Percentiles rank a stretch among this genome's conserved stretches.
Conservation (phyloP, 2,329 filamentous ascomycete genomes). For the Trichoderma brevicompactum region DNA sequence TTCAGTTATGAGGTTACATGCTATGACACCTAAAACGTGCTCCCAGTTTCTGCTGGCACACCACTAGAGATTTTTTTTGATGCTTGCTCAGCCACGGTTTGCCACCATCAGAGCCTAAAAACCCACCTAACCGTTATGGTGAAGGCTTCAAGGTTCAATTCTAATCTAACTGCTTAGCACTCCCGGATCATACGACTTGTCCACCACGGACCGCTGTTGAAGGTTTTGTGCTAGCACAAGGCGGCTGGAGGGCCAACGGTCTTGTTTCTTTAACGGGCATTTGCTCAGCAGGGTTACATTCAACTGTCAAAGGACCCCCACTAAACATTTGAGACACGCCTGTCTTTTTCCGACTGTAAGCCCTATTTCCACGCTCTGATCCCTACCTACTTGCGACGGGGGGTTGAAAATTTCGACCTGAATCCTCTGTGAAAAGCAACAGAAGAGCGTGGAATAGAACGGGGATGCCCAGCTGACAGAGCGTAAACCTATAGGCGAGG, state of each 20-base stretch:
- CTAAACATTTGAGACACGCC: neutral
- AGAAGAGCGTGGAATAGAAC: no score
- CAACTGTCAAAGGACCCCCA: conserved; percentile 4
- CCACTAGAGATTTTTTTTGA: neutral
- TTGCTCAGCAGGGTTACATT: neutral
- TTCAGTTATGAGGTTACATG: no score
- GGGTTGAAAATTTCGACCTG: no score
- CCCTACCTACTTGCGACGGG: neutral
- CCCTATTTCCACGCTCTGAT: neutral
- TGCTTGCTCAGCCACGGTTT: conserved; percentile 19
- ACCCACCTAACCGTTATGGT: neutral
- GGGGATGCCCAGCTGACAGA: no score
- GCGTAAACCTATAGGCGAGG: no score
- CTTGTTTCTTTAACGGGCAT: neutral
- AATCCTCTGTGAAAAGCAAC: no score
- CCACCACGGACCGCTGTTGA: neutral
- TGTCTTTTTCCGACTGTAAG: neutral
- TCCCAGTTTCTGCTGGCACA: neutral
- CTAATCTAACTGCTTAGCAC: neutral
- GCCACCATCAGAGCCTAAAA: conserved; percentile 8
- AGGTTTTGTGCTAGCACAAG: neutral
- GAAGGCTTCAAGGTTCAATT: neutral
- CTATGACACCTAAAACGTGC: no score
- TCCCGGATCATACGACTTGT: conserved; percentile 19
- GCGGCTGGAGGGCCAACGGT: neutral